A percentile compares a stretch with the other conserved stretches of the same genome.
Evolutionary conservation across 345 rosid species (phyloP).

Genomic region (Microthlaspi erraticum): DNA sequence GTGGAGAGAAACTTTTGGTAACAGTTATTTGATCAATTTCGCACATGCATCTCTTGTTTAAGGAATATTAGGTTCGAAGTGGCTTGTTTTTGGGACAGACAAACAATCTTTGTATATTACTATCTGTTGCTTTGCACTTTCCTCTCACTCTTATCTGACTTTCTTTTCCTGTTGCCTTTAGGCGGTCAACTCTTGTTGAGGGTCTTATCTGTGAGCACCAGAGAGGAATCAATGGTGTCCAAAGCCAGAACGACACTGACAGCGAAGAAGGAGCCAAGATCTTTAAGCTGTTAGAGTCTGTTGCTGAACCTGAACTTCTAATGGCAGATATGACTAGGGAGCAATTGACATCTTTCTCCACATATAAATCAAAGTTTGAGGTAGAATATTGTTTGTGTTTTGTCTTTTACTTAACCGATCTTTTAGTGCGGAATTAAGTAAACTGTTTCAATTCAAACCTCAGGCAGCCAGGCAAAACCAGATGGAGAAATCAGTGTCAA

Average conservation of each 20-base stretch:
- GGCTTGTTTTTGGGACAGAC: constrained; percentile 8
- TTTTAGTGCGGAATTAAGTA: neutral
- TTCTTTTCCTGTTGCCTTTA: constrained; percentile 42
- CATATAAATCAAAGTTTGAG: constrained; percentile 75
- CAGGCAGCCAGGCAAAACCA: constrained; percentile 69
- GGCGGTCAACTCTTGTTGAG: constrained; percentile 73
- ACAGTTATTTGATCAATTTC: constrained; percentile 17
- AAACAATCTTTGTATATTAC: constrained; percentile 10
- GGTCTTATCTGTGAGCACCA: constrained; percentile 68
- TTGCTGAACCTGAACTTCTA: constrained; percentile 90
- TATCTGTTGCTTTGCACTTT: neutral
- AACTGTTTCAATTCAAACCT: constrained; percentile 32
- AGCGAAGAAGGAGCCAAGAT: constrained; percentile 88
- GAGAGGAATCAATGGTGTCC: constrained; percentile 49
- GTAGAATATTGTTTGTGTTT: constrained; percentile 50
- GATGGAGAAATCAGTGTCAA: constrained; percentile 67
- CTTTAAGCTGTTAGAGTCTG: constrained; percentile 69
- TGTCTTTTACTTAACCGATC: constrained; percentile 9
- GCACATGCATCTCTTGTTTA: constrained; percentile 24
- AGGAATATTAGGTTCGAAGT: no score
- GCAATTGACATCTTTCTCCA: constrained; percentile 72
- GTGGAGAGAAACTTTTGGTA: constrained; percentile 12
- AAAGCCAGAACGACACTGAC: constrained; percentile 60
- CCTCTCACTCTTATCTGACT: constrained; percentile 23
- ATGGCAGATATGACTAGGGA: constrained; percentile 95